Evolutionary conservation across 176 grass and related monocot species (phyloP).

Genomic region (Elaeis guineensis): DNA sequence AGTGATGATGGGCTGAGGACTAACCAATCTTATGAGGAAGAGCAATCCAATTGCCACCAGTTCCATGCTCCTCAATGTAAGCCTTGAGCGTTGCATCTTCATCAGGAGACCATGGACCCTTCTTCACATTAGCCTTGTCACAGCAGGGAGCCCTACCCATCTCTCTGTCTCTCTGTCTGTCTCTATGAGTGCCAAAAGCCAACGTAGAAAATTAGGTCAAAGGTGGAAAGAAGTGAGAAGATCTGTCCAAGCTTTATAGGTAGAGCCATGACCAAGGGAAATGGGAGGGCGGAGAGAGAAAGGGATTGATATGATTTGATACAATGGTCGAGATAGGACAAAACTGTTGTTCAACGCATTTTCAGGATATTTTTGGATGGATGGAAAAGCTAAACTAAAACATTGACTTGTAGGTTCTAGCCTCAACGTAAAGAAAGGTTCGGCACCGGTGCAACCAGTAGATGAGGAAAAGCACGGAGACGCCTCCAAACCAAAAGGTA

Average conservation of each 20-base stretch:
- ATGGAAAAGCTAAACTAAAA: too few species aligned
- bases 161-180: slow-evolving; percentile 3
- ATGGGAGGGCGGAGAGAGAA: slow-evolving; percentile 14
- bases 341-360: background rate
- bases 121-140: slow-evolving; percentile 87
- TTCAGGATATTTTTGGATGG: too few species aligned
- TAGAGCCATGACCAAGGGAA: background rate
- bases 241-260: slow-evolving; percentile 37
- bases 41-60: slow-evolving; percentile 84
- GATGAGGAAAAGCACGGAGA: too few species aligned
- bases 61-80: slow-evolving; percentile 81
- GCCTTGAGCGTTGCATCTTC: slow-evolving; percentile 80
- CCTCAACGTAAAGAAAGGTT: too few species aligned
- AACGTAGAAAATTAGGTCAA: background rate
- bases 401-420: too few species aligned
- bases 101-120: slow-evolving; percentile 81
- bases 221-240: too few species aligned
- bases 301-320: slow-evolving; percentile 50
- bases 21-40: slow-evolving; percentile 77
- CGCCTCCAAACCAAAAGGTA: too few species aligned
- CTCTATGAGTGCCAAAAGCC: background rate
- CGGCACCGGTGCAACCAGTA: too few species aligned
- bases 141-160: slow-evolving; percentile 89
- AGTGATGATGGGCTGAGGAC: background rate
- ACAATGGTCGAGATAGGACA: slow-evolving; percentile 38